Percentiles rank a stretch among this genome's conserved stretches.
Conservation (phyloP, 208 protist genomes). For the Crithidia acanthocephali region DNA sequence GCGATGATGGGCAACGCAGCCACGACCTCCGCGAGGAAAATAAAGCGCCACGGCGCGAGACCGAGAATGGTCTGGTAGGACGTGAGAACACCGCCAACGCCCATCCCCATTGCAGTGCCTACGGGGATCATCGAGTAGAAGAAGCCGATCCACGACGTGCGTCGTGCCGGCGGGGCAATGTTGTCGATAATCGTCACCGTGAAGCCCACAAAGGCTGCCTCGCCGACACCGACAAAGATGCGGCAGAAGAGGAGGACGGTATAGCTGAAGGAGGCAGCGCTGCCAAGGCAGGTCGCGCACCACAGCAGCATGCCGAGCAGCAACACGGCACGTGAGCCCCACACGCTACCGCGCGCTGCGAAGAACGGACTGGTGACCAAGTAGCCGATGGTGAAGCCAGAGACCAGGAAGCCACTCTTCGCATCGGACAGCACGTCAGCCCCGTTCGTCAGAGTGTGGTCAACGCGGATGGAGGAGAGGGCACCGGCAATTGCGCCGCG, state of each 20-base stretch:
- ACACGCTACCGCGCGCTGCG: conserved; percentile 40
- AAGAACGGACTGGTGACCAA: conserved; percentile 76
- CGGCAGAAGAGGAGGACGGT: conserved; percentile 50
- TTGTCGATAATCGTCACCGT: conserved; percentile 83
- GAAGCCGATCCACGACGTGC: conserved; percentile 81
- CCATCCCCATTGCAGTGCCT: conserved; percentile 80
- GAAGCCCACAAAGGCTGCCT: conserved; percentile 85
- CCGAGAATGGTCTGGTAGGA: conserved; percentile 9
- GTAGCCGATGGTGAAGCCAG: conserved; percentile 85
- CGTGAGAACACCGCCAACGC: conserved; percentile 61
- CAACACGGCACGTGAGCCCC: conserved; percentile 53
- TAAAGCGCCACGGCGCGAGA: conserved; percentile 54
- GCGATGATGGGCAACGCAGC: conserved; percentile 51
- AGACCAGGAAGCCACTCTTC: conserved; percentile 61
- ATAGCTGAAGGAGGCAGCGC: conserved; percentile 57
- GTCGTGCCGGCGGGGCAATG: conserved; percentile 60
- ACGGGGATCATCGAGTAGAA: conserved; percentile 91
- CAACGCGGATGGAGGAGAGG: conserved; percentile 45
- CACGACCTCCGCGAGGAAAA: conserved; percentile 61
- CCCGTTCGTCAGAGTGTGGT: conserved; percentile 30
- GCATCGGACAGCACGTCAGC: conserved; percentile 44
- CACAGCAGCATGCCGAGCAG: conserved; percentile 67
- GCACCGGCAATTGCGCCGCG: conserved; percentile 64
- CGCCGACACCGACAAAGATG: conserved; percentile 74
- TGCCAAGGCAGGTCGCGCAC: conserved; percentile 51